phyloP scores from a whole-genome alignment of 257 asterid genomes.

The Solanum chiquidenum region DNA sequence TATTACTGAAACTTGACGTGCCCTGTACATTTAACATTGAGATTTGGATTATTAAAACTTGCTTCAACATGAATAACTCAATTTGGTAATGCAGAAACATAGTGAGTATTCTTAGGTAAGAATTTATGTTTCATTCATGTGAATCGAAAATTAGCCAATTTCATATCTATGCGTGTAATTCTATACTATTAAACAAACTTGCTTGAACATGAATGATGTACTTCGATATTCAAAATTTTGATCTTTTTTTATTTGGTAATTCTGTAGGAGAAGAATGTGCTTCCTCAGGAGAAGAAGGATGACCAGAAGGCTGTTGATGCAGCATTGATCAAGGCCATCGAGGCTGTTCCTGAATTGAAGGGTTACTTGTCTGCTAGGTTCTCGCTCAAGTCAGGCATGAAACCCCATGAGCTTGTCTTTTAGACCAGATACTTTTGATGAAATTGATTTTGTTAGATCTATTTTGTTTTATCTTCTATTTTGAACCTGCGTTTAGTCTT shows the following conservation, averaged over 20 bases:
- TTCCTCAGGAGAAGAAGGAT: slow-evolving; percentile 8
- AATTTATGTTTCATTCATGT: neutral
- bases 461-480: neutral
- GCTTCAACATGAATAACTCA: neutral
- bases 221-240: neutral
- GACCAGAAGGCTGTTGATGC: slow-evolving; percentile 11
- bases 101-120: neutral
- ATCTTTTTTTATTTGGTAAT: neutral
- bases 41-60: neutral
- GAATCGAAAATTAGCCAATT: neutral
- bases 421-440: neutral
- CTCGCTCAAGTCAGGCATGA: slow-evolving; percentile 14
- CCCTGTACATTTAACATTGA: neutral
- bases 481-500: neutral
- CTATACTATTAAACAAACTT: neutral
- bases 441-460: neutral
- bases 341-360: slow-evolving; percentile 9
- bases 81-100: neutral
- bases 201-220: neutral
- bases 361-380: slow-evolving; percentile 13
- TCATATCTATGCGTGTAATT: neutral
- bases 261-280: slow-evolving; percentile 14
- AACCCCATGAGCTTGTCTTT: slow-evolving; percentile 18
- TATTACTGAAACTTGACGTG: neutral
- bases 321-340: slow-evolving; percentile 5